Evolutionary conservation across 2,329 filamentous ascomycete genomes (phyloP).

Genomic region (Penicillium capsulatum): DNA sequence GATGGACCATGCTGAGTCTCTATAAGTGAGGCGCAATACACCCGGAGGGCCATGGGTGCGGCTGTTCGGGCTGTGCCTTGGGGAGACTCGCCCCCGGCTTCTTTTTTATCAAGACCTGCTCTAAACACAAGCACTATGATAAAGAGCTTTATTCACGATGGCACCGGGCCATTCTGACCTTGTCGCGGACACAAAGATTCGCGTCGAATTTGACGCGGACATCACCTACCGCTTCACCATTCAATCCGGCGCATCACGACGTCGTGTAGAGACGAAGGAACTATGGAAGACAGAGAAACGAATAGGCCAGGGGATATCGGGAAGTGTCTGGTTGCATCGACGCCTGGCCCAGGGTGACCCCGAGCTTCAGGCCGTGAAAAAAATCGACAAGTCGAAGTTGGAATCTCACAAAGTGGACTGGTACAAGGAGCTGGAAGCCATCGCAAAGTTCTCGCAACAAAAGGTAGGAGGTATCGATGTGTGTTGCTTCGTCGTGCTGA

Average conservation of each 20-base stretch:
- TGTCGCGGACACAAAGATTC: slow-evolving; percentile 1
- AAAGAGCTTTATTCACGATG: neutral
- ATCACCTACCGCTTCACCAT: neutral
- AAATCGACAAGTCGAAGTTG: neutral
- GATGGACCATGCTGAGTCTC: no score
- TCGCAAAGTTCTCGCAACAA: slow-evolving; percentile 9
- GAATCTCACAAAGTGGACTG: neutral
- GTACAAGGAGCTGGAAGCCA: slow-evolving; percentile 3
- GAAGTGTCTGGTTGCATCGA: slow-evolving; percentile 1
- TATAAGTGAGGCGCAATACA: no score
- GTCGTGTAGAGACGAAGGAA: neutral
- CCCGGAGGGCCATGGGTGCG: no score
- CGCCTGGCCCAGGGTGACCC: neutral
- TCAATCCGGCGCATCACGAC: neutral
- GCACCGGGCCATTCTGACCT: neutral
- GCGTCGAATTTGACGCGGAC: neutral
- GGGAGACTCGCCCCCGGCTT: no score
- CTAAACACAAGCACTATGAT: neutral
- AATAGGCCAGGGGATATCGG: slow-evolving; percentile 1
- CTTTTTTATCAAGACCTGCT: neutral
- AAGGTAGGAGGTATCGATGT: no score
- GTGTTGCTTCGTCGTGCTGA: no score
- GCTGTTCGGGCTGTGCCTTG: no score
- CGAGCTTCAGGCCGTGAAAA: slow-evolving; percentile 1
- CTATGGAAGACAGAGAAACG: slow-evolving; percentile 1